phyloP scores from a whole-genome alignment of 2,329 filamentous ascomycete genomes.

The Colletotrichum melonis region DNA sequence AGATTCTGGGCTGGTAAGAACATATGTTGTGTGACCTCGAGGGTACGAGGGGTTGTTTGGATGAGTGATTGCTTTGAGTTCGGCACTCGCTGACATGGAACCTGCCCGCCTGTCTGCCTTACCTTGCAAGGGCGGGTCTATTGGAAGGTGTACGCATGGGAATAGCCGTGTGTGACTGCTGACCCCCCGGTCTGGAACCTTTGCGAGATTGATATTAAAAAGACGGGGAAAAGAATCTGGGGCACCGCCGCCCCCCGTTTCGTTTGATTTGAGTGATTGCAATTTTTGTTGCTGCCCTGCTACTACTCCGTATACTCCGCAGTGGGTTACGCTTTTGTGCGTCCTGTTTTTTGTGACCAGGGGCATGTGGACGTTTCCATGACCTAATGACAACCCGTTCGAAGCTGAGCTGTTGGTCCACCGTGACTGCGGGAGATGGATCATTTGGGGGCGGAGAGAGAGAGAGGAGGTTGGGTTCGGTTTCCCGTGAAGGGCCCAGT shows the following conservation, averaged over 20 bases:
- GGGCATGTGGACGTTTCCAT: neutral
- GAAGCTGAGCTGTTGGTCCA: neutral
- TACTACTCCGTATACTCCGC: neutral
- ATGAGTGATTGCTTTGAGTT: neutral
- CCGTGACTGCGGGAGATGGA: neutral
- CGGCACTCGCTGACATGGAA: neutral
- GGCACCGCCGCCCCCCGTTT: neutral
- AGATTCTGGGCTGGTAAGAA: neutral
- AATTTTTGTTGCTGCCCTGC: neutral
- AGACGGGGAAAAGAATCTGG: constrained; percentile 16
- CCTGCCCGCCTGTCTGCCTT: neutral
- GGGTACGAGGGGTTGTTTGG: neutral
- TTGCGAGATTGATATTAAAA: neutral
- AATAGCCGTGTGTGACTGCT: neutral
- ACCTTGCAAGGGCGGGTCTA: neutral
- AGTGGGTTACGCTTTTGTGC: neutral
- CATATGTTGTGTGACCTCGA: no score
- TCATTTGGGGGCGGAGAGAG: neutral
- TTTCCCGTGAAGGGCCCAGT: neutral
- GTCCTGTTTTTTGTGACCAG: neutral
- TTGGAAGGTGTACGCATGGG: neutral
- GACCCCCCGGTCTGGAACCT: neutral
- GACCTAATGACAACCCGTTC: neutral
- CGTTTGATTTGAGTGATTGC: constrained; percentile 7
- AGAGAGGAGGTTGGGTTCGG: neutral